Conservation (phyloP, 306 rosid species). For the Pueraria montana region DNA sequence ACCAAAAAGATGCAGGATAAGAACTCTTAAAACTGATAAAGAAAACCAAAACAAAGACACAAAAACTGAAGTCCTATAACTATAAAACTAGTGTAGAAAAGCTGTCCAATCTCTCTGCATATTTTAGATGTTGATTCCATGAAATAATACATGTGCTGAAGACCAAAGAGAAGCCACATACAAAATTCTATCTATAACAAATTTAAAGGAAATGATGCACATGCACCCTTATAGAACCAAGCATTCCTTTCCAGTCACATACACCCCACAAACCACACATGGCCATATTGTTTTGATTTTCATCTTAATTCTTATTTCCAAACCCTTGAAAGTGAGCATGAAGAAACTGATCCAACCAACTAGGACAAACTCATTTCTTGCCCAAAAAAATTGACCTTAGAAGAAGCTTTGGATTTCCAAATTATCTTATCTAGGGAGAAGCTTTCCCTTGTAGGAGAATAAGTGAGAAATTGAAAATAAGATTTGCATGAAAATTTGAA, state of each 20-base stretch:
- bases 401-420: constrained; percentile 1
- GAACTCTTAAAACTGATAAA: no score
- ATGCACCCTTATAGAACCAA: neutral
- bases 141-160: no score
- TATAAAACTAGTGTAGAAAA: no score
- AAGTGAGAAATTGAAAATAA: neutral
- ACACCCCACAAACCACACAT: neutral
- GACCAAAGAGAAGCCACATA: no score
- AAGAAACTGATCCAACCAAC: neutral
- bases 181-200: no score
- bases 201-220: neutral
- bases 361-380: neutral
- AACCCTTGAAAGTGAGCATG: constrained; percentile 8
- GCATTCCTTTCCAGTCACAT: neutral
- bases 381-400: neutral
- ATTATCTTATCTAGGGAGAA: neutral
- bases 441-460: neutral
- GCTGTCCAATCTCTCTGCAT: no score
- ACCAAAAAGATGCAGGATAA: no score
- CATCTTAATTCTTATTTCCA: neutral
- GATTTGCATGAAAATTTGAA: neutral
- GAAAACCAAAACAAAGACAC: no score
- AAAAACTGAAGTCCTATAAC: no score
- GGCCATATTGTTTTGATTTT: neutral
- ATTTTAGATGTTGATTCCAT: no score